Base-by-base conservation (phyloP, 2,329 filamentous ascomycete species). In the Penicillium janthinellum region DNA sequence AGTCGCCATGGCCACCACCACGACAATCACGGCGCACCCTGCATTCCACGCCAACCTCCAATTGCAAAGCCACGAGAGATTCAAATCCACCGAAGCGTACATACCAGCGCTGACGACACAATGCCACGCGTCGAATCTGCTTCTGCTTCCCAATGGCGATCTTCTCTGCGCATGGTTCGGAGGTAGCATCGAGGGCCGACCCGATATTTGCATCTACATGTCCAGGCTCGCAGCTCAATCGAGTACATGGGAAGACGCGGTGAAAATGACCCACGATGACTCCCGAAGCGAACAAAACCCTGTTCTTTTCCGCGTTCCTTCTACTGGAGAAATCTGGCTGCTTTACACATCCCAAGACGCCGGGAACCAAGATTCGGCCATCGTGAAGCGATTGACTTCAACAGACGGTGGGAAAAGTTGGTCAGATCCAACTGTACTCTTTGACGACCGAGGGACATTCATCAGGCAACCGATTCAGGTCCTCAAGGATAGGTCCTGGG, bases 261-360 rank as follows among this genome's bases (percentile, higher is more conserved):
- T 65, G 0, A 78, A 72, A 52, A 72, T 81, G 1, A 79, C 78
- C 0, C 73, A 72, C 10, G 79, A 79, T 57, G 58, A 70, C 4
- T 68, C 71, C 20, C 73, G 78, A 14, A 81, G 79, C 62, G 79
- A 79, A 44, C 79, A 81, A 60, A 81, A 81, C 37, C 79, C 79
- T 0, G 72, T 81, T 1, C 64, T 81, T 2, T 81, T 81, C 57
- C 66, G 66, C 5, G 72, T 70, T 1, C 76, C 78, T 0, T 74
- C 70, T 0, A 71, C 69, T 1, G 62, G 59, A 31, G 67, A 72
- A 1, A 47, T 81, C 0, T 79, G 79, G 77, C 64, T 81, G 0
- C 71, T 81, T 35, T 78, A 81, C 58, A 81, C 79, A 0, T 78
- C 79, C 0, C 79, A 81, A 58, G 72, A 79, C 22, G 74, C 74